Conservation (phyloP, 495 filamentous ascomycete species). For the Platismatia glauca region DNA sequence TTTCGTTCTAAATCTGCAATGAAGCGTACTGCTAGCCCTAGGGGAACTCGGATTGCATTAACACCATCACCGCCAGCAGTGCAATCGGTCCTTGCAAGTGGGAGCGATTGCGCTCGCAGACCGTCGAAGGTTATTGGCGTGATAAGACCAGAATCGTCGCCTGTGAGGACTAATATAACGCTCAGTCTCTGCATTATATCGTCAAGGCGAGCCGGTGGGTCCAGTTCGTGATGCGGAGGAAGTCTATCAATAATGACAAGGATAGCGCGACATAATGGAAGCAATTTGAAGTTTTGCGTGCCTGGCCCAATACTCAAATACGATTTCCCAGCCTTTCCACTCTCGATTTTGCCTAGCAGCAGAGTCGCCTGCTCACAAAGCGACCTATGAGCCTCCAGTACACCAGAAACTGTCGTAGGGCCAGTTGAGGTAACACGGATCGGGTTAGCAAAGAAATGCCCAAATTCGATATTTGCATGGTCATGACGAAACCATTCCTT, state of each 20-base stretch:
- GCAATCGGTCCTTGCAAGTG: neutral
- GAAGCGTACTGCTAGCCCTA: neutral
- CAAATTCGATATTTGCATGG: slow-evolving; percentile 1
- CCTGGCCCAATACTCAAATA: too few relatives aligned
- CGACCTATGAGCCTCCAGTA: slow-evolving; percentile 1
- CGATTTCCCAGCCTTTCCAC: too few relatives aligned
- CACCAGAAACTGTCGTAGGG: neutral
- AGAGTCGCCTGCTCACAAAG: slow-evolving; percentile 1
- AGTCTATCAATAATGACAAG: slow-evolving; percentile 5
- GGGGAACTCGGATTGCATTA: neutral
- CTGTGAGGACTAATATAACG: neutral
- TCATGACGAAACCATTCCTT: slow-evolving; percentile 8
- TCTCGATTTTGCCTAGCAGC: neutral
- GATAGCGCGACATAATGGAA: slow-evolving; percentile 13
- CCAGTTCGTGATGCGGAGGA: neutral
- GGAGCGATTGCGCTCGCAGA: slow-evolving; percentile 3
- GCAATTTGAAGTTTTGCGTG: neutral
- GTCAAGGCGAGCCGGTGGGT: neutral
- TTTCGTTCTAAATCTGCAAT: neutral
- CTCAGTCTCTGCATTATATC: neutral
- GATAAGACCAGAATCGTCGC: slow-evolving; percentile 4
- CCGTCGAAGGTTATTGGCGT: slow-evolving; percentile 4
- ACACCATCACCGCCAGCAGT: too few relatives aligned
- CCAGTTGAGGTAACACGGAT: slow-evolving; percentile 6
- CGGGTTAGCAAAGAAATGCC: slow-evolving; percentile 13